A percentile compares a stretch with the other conserved stretches of the same genome.
phyloP scores from a whole-genome alignment of 257 asterid genomes.

The Linaria vulgaris region DNA sequence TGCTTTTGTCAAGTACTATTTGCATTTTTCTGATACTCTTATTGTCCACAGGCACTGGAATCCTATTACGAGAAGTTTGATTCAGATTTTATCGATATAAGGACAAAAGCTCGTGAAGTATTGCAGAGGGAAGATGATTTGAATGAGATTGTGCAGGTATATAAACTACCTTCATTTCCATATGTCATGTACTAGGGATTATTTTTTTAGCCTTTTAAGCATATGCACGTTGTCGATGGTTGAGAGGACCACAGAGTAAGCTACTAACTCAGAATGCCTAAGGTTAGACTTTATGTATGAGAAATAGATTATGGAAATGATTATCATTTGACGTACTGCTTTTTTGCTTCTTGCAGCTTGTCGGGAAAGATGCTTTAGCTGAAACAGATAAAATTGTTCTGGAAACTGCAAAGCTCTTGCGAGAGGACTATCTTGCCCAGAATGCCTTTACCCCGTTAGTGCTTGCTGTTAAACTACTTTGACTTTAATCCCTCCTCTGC shows the following conservation, averaged over 20 bases:
- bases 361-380: conserved; percentile 97
- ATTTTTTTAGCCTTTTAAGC: background rate
- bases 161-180: background rate
- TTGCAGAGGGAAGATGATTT: conserved; percentile 98
- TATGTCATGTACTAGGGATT: background rate
- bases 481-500: conserved; percentile 4
- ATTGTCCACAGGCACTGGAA: conserved; percentile 74
- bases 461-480: conserved; percentile 17
- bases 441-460: conserved; percentile 97
- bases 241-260: background rate
- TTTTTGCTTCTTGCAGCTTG: conserved; percentile 65
- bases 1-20: conserved; percentile 17
- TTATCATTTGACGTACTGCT: background rate
- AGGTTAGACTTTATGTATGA: background rate
- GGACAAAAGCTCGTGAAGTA: conserved; percentile 99
- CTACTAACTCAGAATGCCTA: background rate
- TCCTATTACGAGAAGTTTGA: conserved; percentile 95
- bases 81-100: conserved; percentile 85
- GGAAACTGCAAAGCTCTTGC: conserved; percentile 98
- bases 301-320: background rate
- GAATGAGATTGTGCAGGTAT: conserved; percentile 66
- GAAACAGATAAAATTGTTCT: conserved; percentile 94
- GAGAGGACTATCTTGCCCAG: conserved; percentile 99
- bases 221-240: background rate
- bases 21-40: conserved; percentile 22